Percentiles rank a stretch among this genome's conserved stretches.
phyloP scores from a whole-genome alignment of 2,329 filamentous ascomycete genomes.

The Fusarium praegraminearum region DNA sequence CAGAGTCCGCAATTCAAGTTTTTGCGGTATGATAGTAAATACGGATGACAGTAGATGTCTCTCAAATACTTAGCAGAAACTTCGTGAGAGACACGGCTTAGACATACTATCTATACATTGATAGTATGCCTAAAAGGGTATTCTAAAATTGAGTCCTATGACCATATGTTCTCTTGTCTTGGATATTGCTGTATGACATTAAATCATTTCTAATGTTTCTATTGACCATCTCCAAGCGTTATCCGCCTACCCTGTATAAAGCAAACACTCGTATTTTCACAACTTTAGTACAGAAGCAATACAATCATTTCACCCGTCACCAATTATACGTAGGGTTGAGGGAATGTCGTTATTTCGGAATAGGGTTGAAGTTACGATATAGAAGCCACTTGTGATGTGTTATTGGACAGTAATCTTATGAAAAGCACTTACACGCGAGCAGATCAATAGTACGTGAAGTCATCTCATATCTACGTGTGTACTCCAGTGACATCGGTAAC shows the following conservation, averaged over 20 bases:
- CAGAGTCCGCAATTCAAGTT: neutral
- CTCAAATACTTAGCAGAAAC: neutral
- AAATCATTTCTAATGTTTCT: neutral
- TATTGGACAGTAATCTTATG: neutral
- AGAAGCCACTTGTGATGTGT: neutral
- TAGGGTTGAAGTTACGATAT: neutral
- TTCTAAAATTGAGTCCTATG: neutral
- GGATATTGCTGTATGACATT: neutral
- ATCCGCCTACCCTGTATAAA: constrained; percentile 4
- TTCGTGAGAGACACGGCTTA: neutral
- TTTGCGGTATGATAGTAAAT: neutral
- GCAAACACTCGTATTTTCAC: neutral
- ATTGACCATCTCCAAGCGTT: neutral
- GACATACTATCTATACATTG: neutral
- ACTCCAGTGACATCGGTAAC: neutral
- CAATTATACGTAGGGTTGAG: neutral
- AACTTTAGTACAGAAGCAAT: neutral
- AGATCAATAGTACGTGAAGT: neutral
- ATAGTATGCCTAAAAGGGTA: neutral
- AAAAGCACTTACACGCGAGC: neutral
- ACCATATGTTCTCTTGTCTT: neutral
- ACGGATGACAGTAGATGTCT: neutral
- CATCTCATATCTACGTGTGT: neutral
- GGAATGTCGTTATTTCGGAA: neutral
- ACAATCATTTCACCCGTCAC: neutral